Conservation (phyloP, 1,284 basidiomycete species). For the Volvariella volvacea region DNA sequence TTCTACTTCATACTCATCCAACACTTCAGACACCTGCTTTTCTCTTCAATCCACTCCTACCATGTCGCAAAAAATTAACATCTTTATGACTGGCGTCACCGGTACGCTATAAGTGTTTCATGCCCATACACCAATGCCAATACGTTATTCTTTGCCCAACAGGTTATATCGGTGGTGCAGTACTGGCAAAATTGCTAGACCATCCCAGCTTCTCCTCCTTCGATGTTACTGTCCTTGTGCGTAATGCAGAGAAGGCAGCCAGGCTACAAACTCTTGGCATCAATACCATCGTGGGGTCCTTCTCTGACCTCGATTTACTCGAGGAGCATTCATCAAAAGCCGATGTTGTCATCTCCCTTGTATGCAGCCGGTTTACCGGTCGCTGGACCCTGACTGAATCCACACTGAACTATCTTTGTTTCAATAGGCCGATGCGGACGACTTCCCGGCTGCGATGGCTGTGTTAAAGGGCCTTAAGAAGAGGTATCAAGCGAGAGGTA, state of each 20-base stretch:
- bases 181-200: conserved; percentile 30
- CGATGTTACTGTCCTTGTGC: conserved; percentile 33
- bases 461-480: conserved; percentile 39
- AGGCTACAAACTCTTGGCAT: conserved; percentile 29
- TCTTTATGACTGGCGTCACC: conserved; percentile 16
- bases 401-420: too few relatives aligned
- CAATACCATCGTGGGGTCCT: conserved; percentile 29
- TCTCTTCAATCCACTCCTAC: background rate
- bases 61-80: conserved; percentile 11
- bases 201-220: conserved; percentile 28
- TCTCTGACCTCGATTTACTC: conserved; percentile 26
- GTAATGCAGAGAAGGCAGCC: conserved; percentile 32
- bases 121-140: background rate
- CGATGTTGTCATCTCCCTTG: conserved; percentile 23
- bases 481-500: conserved; percentile 33
- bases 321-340: conserved; percentile 20
- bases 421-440: conserved; percentile 37
- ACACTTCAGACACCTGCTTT: too few relatives aligned
- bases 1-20: too few relatives aligned
- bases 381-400: too few relatives aligned
- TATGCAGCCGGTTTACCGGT: too few relatives aligned
- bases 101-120: conserved; percentile 10
- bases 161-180: conserved; percentile 38
- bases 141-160: too few relatives aligned
- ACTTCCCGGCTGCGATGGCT: conserved; percentile 30